Evolutionary conservation across 495 filamentous ascomycete species (phyloP), one percentile per base, ranked within the genome.

Genomic region (Trichoderma orchidacearum): DNA sequence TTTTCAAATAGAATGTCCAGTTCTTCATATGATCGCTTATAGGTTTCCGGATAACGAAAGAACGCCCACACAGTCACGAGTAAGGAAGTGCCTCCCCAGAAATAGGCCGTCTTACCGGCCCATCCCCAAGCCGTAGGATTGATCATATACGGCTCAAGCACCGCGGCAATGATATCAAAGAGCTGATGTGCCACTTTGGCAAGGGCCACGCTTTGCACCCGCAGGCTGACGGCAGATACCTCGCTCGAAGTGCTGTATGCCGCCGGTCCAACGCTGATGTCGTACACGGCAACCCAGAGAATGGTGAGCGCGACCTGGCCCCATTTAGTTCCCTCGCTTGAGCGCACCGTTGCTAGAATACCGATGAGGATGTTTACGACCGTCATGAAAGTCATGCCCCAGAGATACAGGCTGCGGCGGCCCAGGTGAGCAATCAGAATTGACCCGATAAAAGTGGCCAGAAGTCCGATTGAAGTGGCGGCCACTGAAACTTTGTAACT

Each of bases 1-100:
- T 70, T 70, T 35, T 72, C 70, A 60, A 80, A 81, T 57, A 81
- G 62, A 18, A 79, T 68, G 59, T 81, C 77, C 13, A 80, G 64
- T 64, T 81, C 79, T 4, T 68, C 72, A 60, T 70, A 81, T 6
- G 73, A 79, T 1, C 72, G 70, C 48, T 69, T 64, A 41, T 66
- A 66, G 60, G 72, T 71, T 58, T 79, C 75, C 3, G 75, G 67
- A 31, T 68, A 52, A 12, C 67, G 58, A 30, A 70, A 68, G 50
- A 65, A 70, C 3, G 67, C 58, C 61, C 65, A 70, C 5, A 60
- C 31, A 17, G 63, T 62, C 21, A 72, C 78, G 30, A 73, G 60
- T 53, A 68, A 64, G 55, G 71, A 73, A 45, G 66, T 67, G 0
- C 72, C 77, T 17, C 63, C 72, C 78, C 77, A 82, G 60, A 82